Conservation (phyloP, 1,284 basidiomycete species). For the Thecaphora frezii region DNA sequence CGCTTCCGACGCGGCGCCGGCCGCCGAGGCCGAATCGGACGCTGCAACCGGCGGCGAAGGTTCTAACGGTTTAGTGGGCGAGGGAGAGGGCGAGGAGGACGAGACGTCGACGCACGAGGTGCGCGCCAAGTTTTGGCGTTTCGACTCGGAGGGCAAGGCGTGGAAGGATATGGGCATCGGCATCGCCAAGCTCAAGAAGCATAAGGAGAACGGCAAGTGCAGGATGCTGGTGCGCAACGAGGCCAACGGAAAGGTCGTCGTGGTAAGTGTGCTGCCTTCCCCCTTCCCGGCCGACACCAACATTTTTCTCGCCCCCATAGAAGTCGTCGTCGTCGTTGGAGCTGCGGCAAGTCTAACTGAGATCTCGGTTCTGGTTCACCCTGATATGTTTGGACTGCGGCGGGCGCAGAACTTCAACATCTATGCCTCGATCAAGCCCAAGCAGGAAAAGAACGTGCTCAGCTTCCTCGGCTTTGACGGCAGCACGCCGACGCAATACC, state of each 20-base stretch:
- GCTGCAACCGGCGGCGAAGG: background rate
- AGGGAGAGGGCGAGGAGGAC: constrained; percentile 51
- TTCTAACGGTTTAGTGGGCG: constrained; percentile 28
- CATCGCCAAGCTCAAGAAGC: constrained; percentile 45
- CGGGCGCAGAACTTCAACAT: constrained; percentile 47
- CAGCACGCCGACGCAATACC: constrained; percentile 35
- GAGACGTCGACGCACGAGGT: constrained; percentile 38
- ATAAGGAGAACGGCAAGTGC: constrained; percentile 24
- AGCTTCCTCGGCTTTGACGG: constrained; percentile 46
- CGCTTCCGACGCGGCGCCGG: background rate
- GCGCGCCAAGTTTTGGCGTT: constrained; percentile 50
- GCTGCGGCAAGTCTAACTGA: too few relatives aligned
- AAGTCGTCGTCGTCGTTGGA: too few relatives aligned
- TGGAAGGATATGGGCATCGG: constrained; percentile 53
- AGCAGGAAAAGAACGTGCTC: constrained; percentile 35
- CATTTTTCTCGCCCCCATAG: too few relatives aligned
- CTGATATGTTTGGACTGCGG: too few relatives aligned
- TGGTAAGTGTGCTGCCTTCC: background rate
- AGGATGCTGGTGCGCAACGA: constrained; percentile 49
- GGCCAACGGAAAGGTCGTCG: constrained; percentile 47
- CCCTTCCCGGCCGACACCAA: background rate
- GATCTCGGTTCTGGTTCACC: too few relatives aligned
- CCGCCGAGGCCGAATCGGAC: background rate
- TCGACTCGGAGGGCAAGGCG: constrained; percentile 24
- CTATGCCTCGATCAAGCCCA: constrained; percentile 34